phyloP scores from a whole-genome alignment of 1,139 yeast genomes.

The Ogataea hybrid region DNA sequence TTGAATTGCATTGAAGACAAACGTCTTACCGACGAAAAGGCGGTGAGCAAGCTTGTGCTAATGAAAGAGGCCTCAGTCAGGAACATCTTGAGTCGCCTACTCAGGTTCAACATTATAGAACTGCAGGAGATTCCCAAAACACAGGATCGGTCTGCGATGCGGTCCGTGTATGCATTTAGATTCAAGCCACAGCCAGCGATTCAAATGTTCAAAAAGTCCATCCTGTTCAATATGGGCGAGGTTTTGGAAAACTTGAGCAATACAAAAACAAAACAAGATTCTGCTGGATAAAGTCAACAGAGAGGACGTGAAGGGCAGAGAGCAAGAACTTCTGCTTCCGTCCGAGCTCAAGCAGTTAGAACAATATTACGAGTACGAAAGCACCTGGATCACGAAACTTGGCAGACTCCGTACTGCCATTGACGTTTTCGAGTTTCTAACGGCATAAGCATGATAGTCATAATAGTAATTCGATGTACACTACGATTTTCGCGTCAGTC shows the following conservation, averaged over 20 bases:
- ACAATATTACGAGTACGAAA: constrained; percentile 56
- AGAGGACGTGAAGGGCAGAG: constrained; percentile 86
- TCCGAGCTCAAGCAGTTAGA: constrained; percentile 73
- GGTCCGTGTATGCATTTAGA: constrained; percentile 81
- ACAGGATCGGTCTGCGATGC: constrained; percentile 86
- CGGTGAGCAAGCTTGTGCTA: constrained; percentile 71
- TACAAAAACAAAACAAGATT: constrained; percentile 63
- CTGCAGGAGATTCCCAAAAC: constrained; percentile 93
- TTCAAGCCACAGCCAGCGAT: constrained; percentile 40
- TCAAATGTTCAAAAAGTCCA: constrained; percentile 43
- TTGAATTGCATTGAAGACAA: constrained; percentile 40
- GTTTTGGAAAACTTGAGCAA: constrained; percentile 51
- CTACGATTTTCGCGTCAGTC: constrained; percentile 5
- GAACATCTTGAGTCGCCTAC: constrained; percentile 53
- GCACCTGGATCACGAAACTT: constrained; percentile 51
- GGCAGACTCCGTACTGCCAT: constrained; percentile 53
- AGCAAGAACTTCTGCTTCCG: constrained; percentile 67
- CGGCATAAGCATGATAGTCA: constrained; percentile 4
- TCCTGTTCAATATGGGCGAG: constrained; percentile 69
- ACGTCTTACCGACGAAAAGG: constrained; percentile 79
- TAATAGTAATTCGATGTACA: constrained; percentile 1
- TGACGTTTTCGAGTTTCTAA: constrained; percentile 45
- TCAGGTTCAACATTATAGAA: constrained; percentile 60
- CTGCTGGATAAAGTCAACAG: constrained; percentile 78
- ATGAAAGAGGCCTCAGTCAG: constrained; percentile 77